phyloP scores from a whole-genome alignment of 169 alveolate species.

The Plasmodium malariae region DNA sequence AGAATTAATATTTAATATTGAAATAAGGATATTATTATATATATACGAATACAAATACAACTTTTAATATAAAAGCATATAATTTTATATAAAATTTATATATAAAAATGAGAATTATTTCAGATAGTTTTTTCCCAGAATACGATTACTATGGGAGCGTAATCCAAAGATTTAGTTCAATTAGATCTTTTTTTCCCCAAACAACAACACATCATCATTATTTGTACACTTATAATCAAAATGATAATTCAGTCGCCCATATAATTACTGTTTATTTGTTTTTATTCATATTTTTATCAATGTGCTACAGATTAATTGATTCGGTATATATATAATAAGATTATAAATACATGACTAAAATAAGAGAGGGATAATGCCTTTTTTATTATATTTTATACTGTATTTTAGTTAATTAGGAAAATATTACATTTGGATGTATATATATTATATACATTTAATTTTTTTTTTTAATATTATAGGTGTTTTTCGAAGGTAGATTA shows the following conservation, averaged over 20 bases:
- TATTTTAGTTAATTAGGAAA: neutral
- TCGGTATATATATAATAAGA: neutral
- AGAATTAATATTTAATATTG: too few relatives aligned
- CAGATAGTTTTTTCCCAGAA: too few relatives aligned
- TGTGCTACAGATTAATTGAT: slow-evolving; percentile 39
- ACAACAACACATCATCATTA: neutral
- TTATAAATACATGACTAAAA: neutral
- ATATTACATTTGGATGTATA: neutral
- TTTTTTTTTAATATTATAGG: slow-evolving; percentile 6
- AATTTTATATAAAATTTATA: too few relatives aligned
- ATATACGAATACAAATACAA: too few relatives aligned
- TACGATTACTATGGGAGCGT: too few relatives aligned
- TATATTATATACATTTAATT: neutral
- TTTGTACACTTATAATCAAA: neutral
- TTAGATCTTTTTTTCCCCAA: neutral
- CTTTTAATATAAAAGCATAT: too few relatives aligned
- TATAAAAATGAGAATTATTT: too few relatives aligned
- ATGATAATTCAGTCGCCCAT: neutral
- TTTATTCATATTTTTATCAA: neutral
- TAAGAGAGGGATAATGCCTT: too few relatives aligned
- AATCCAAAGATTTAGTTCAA: neutral
- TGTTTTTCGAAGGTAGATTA: slow-evolving; percentile 24
- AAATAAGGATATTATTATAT: too few relatives aligned
- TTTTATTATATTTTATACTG: neutral
- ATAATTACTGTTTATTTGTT: neutral